Conservation (phyloP, 306 rosid species). For the Prinsepia uniflora region DNA sequence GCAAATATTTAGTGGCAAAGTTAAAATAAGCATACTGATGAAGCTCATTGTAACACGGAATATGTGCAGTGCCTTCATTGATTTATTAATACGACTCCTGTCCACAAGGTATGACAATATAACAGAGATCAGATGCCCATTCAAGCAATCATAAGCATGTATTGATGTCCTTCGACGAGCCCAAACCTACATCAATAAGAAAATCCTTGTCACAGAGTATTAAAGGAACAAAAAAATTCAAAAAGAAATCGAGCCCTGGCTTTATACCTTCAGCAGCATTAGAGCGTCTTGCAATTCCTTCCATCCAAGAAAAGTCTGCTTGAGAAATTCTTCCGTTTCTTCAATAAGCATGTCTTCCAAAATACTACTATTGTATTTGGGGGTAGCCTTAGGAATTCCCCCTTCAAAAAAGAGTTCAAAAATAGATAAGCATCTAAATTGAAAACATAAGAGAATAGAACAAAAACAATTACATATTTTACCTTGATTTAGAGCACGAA, state of each 20-base stretch:
- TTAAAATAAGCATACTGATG: constrained; percentile 52
- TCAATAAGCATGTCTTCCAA: constrained; percentile 82
- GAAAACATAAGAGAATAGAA: constrained; percentile 9
- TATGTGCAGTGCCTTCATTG: constrained; percentile 70
- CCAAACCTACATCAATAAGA: constrained; percentile 63
- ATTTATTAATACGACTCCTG: constrained; percentile 45
- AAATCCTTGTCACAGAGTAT: constrained; percentile 5
- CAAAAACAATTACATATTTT: constrained; percentile 6
- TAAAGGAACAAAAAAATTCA: not conserved
- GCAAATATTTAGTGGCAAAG: not conserved
- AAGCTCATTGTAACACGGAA: constrained; percentile 60
- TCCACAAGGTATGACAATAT: constrained; percentile 62
- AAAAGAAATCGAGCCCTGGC: not conserved
- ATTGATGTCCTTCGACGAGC: constrained; percentile 65
- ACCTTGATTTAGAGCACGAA: constrained; percentile 63
- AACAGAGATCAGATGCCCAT: constrained; percentile 67
- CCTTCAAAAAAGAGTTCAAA: constrained; percentile 34
- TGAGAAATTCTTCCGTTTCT: constrained; percentile 45
- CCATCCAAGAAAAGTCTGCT: constrained; percentile 50
- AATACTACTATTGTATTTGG: constrained; percentile 82
- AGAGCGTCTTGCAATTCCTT: constrained; percentile 70
- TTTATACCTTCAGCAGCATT: constrained; percentile 67
- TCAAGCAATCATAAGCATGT: constrained; percentile 73
- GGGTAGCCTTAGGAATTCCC: constrained; percentile 54
- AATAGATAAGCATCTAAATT: constrained; percentile 12